phyloP scores from a whole-genome alignment of 2,329 filamentous ascomycete species.

The Claviceps africana region DNA sequence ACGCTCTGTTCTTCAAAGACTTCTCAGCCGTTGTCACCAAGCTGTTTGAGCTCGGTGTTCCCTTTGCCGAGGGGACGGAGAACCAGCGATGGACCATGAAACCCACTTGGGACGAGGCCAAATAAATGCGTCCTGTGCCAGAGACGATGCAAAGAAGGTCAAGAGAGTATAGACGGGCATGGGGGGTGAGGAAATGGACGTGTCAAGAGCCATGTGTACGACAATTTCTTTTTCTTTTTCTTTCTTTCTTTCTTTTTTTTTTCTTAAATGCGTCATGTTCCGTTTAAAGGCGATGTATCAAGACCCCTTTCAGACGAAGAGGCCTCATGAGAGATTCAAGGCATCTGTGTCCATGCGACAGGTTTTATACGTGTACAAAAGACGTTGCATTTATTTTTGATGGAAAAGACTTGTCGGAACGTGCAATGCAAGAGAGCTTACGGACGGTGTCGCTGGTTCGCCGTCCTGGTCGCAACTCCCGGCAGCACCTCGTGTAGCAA shows the following conservation, averaged over 20 bases:
- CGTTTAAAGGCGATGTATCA: too few species aligned
- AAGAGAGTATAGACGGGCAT: neutral
- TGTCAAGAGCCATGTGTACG: slow-evolving; percentile 3
- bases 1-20: slow-evolving; percentile 84
- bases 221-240: neutral
- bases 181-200: neutral
- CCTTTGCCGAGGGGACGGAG: slow-evolving; percentile 55
- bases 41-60: slow-evolving; percentile 89
- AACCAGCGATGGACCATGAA: slow-evolving; percentile 50
- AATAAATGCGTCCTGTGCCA: slow-evolving; percentile 6
- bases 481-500: too few species aligned
- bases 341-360: too few species aligned
- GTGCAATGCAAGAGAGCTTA: too few species aligned
- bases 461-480: too few species aligned
- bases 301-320: too few species aligned
- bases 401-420: too few species aligned
- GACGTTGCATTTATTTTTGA: too few species aligned
- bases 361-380: too few species aligned
- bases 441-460: too few species aligned
- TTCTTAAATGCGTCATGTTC: too few species aligned
- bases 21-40: slow-evolving; percentile 66
- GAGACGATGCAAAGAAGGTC: neutral
- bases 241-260: neutral
- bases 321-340: too few species aligned
- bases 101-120: slow-evolving; percentile 26